Evolutionary conservation across 768 basidiomycete genomes (phyloP).

Genomic region (Agrocybe pediades): DNA sequence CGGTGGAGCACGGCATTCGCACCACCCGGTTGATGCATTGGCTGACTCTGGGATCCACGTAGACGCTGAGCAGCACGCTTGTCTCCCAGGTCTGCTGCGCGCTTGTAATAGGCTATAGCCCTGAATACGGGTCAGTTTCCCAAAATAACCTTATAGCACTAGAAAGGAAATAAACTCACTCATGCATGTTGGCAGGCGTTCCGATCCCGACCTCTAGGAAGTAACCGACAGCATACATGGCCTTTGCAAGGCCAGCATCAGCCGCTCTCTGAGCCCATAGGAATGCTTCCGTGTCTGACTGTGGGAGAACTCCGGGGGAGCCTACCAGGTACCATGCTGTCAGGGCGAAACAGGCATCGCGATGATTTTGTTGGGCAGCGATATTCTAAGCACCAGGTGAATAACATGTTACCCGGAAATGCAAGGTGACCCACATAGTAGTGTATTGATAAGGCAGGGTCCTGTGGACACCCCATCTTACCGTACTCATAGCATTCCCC

Average conservation of each 20-base stretch:
- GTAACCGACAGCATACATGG: constrained; percentile 98
- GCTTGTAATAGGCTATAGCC: constrained; percentile 82
- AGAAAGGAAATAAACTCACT: constrained; percentile 47
- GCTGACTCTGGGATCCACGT: constrained; percentile 56
- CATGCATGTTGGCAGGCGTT: constrained; percentile 61
- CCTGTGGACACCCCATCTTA: constrained; percentile 97
- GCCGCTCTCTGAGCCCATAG: constrained; percentile 97
- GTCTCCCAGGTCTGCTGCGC: constrained; percentile 90
- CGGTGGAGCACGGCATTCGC: constrained; percentile 64
- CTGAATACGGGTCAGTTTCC: constrained; percentile 34
- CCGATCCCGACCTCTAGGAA: constrained; percentile 96
- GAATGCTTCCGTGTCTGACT: constrained; percentile 97
- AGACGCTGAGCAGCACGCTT: constrained; percentile 90
- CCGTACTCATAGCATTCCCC: constrained; percentile 99
- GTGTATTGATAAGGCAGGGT: constrained; percentile 95
- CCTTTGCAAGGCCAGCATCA: constrained; percentile 88
- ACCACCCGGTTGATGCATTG: constrained; percentile 58
- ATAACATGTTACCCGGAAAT: constrained; percentile 4
- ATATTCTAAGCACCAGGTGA: constrained; percentile 70
- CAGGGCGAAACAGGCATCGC: constrained; percentile 96
- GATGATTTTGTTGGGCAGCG: constrained; percentile 95
- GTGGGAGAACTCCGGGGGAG: constrained; percentile 94
- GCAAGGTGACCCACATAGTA: constrained; percentile 82
- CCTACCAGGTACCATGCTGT: constrained; percentile 99
- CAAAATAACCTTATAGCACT: constrained; percentile 6